A percentile compares a stretch with the other conserved stretches of the same genome.
phyloP scores from a whole-genome alignment of 768 basidiomycete species.

The Rhodotorula toruloides region DNA sequence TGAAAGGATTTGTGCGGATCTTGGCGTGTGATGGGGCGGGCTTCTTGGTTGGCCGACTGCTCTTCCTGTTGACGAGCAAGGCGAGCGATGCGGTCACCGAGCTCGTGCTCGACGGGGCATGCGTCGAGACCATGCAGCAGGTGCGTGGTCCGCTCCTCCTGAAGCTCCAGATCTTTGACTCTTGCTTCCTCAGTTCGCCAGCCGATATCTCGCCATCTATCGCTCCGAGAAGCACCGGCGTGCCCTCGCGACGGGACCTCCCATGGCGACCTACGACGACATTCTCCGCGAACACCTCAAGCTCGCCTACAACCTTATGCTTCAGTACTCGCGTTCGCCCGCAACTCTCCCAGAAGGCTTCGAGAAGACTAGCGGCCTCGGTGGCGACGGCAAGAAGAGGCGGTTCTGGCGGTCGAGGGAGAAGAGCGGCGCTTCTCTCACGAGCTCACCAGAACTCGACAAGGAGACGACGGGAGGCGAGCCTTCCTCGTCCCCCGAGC shows the following conservation, averaged over 20 bases:
- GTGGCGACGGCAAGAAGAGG: slow-evolving; percentile 4
- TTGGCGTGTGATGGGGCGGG: slow-evolving; percentile 16
- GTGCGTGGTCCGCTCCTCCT: slow-evolving; percentile 6
- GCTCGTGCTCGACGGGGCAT: slow-evolving; percentile 18
- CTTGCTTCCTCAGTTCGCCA: slow-evolving; percentile 5
- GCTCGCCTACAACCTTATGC: slow-evolving; percentile 41
- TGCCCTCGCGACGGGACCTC: slow-evolving; percentile 6
- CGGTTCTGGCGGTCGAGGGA: slow-evolving; percentile 22
- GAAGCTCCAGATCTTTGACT: neutral
- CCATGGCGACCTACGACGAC: slow-evolving; percentile 17
- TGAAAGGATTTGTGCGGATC: slow-evolving; percentile 20
- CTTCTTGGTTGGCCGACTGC: slow-evolving; percentile 38
- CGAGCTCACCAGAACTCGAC: neutral
- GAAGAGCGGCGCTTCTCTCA: neutral
- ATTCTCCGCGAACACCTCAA: slow-evolving; percentile 42
- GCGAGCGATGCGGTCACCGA: slow-evolving; percentile 27
- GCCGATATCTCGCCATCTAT: slow-evolving; percentile 11
- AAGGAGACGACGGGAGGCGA: neutral
- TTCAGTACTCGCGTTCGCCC: slow-evolving; percentile 35
- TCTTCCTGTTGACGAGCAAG: slow-evolving; percentile 40
- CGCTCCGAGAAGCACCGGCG: neutral
- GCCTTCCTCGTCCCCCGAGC: neutral
- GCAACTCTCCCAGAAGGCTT: neutral
- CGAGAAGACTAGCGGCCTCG: neutral
- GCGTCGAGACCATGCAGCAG: slow-evolving; percentile 21